Percentiles rank a stretch among this genome's conserved stretches.
phyloP scores from a whole-genome alignment of 202 grass and related monocot genomes.

The Carex arenaria region DNA sequence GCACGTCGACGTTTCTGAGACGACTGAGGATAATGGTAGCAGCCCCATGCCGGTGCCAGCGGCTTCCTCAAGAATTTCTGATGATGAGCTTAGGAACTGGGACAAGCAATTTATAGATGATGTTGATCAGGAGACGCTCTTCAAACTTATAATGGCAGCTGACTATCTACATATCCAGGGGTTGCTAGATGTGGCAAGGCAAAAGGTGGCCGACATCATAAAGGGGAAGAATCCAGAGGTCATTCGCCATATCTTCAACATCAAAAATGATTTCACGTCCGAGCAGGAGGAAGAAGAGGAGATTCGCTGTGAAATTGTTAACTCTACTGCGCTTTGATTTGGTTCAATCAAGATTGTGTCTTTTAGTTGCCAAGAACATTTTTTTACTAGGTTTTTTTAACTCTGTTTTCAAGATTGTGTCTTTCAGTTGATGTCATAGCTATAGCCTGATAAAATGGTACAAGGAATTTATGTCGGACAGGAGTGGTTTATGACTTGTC shows the following conservation, averaged over 20 bases:
- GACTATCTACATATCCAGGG: background rate
- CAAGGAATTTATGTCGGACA: no score
- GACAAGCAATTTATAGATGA: conserved; percentile 24
- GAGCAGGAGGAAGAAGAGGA: background rate
- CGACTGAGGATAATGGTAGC: background rate
- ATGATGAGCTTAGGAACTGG: background rate
- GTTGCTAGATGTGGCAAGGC: background rate
- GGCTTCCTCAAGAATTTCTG: background rate
- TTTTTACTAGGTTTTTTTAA: background rate
- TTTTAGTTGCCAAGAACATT: background rate
- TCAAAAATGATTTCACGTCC: background rate
- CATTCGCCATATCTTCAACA: background rate
- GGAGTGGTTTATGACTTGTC: no score
- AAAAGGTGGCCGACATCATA: background rate
- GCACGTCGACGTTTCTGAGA: conserved; percentile 7
- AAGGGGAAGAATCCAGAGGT: background rate
- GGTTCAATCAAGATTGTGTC: conserved; percentile 3
- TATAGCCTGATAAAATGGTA: no score
- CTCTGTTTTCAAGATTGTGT: background rate
- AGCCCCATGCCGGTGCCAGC: no score
- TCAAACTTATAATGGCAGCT: conserved; percentile 31
- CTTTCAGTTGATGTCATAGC: background rate
- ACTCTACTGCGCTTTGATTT: conserved; percentile 29
- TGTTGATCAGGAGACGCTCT: conserved; percentile 35
- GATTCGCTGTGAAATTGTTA: background rate